Percentiles rank a stretch among this genome's conserved stretches.
These are phyloP conservation scores for Arachnopeziza araneosa DNA, from an alignment of 2,329 filamentous ascomycete species.

Conservation along the genomic window DNA sequence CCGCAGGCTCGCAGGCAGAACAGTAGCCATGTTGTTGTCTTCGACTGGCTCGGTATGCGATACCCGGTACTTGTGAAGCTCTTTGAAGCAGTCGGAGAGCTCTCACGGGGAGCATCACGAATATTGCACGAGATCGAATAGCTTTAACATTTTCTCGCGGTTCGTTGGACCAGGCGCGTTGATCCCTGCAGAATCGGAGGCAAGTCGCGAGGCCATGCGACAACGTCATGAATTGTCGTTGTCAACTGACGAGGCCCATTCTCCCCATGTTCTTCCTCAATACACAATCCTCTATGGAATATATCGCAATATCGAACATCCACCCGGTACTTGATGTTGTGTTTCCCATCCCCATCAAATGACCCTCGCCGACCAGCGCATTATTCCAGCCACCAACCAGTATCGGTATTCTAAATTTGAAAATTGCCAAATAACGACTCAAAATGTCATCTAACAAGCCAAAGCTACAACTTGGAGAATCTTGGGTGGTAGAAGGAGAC, in stretches of 20 bases:
- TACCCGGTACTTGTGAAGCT: conserved; percentile 10
- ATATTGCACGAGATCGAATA: conserved; percentile 2
- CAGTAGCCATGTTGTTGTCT: conserved; percentile 25
- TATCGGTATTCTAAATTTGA: background rate
- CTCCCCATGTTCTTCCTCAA: background rate
- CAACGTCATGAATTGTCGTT: conserved; percentile 18
- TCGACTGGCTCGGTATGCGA: background rate
- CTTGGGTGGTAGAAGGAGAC: conserved; percentile 30
- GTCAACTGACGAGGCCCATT: background rate
- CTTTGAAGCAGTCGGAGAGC: conserved; percentile 21
- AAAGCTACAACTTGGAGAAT: conserved; percentile 25
- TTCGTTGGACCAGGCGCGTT: background rate
- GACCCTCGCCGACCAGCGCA: background rate
- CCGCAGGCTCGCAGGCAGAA: conserved; percentile 23
- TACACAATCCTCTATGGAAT: background rate
- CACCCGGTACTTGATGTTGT: background rate
- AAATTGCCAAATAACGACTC: background rate
- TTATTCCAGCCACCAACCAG: background rate
- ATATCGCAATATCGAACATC: background rate
- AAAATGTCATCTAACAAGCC: conserved; percentile 19
- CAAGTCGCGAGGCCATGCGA: conserved; percentile 13
- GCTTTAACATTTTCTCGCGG: background rate
- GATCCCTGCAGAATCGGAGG: conserved; percentile 13
- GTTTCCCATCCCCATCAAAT: background rate
- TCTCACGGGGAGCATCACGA: conserved; percentile 29